phyloP scores from a whole-genome alignment of 306 rosid genomes.

The Albizia julibrissin region DNA sequence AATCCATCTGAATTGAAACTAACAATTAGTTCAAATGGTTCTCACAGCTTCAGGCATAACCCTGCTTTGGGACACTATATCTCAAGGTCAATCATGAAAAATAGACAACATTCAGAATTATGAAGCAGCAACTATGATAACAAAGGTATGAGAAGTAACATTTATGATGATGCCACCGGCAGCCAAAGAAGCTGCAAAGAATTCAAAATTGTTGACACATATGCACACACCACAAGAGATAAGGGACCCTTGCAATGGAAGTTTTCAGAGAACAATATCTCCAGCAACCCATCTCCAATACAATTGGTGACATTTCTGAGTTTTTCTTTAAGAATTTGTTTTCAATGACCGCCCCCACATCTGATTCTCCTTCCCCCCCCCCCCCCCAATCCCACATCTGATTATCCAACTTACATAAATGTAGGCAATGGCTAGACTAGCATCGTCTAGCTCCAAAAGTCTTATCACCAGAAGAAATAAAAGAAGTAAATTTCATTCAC shows the following conservation, averaged over 20 bases:
- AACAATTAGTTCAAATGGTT: neutral
- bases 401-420: neutral
- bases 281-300: conserved; percentile 8
- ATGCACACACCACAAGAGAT: neutral
- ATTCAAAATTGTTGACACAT: conserved; percentile 6
- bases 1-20: neutral
- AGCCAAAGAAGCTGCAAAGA: conserved; percentile 8
- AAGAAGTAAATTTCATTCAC: neutral
- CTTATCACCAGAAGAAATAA: conserved; percentile 13
- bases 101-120: conserved; percentile 9
- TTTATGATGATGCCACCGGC: neutral
- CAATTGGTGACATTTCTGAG: neutral
- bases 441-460: conserved; percentile 18
- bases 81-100: conserved; percentile 9
- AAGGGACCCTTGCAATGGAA: neutral
- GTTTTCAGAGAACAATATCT: neutral
- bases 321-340: neutral
- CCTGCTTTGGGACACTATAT: conserved; percentile 2
- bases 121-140: conserved; percentile 1
- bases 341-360: neutral
- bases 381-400: too few species aligned
- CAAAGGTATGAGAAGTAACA: neutral
- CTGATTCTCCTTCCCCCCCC: too few species aligned
- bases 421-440: neutral
- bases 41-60: conserved; percentile 22